Evolutionary conservation across 345 rosid species (phyloP).

Genomic region (Geranium brycei): DNA sequence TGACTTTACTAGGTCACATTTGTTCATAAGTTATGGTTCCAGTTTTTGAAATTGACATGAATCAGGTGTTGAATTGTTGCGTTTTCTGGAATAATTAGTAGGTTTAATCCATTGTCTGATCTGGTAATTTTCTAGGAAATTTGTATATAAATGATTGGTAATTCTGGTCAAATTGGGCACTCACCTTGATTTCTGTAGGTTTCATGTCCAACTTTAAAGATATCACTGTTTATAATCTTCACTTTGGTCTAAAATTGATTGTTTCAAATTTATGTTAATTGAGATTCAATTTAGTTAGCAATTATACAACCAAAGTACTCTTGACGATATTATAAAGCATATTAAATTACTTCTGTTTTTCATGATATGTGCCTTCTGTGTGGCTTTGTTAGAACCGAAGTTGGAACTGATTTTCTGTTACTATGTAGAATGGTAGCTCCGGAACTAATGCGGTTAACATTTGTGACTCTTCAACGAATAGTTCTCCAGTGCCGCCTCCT

Average conservation of each 20-base stretch:
- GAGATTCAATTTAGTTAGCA: neutral
- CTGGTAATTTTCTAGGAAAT: neutral
- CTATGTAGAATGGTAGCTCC: conserved; percentile 2
- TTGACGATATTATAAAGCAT: neutral
- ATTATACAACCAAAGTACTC: neutral
- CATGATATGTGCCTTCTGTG: neutral
- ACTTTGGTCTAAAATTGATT: neutral
- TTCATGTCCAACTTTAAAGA: no score
- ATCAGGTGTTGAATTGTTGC: no score
- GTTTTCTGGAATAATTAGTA: no score
- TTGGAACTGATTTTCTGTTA: conserved; percentile 2
- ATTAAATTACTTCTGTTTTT: neutral
- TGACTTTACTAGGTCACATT: neutral
- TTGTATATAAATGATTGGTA: neutral
- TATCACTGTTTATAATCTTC: neutral
- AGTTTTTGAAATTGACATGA: neutral
- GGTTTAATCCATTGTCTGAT: neutral
- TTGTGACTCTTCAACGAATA: conserved; percentile 7
- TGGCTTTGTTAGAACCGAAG: neutral
- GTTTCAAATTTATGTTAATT: neutral
- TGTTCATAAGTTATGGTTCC: neutral
- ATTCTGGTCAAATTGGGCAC: neutral
- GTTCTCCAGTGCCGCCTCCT: conserved; percentile 41
- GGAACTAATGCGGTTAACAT: conserved; percentile 4
- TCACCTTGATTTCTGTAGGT: neutral